These are phyloP conservation scores for Linaria vulgaris DNA, from an alignment of 257 asterid species.

Conservation along the genomic window DNA sequence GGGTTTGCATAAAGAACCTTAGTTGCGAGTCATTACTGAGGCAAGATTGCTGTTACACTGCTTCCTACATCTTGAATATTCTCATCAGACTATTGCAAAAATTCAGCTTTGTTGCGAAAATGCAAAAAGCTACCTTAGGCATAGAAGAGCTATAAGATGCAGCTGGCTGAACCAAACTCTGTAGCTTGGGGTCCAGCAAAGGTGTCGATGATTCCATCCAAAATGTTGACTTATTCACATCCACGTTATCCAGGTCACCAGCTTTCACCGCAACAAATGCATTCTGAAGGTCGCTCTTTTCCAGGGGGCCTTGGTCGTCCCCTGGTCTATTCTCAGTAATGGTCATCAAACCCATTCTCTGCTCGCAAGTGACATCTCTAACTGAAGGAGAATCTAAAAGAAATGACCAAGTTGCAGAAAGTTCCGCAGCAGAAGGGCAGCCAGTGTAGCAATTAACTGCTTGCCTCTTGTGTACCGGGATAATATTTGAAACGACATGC, in stretches of 20 bases:
- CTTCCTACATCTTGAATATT: too few species aligned
- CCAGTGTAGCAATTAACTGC: slow-evolving; percentile 48
- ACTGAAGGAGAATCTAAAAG: slow-evolving; percentile 46
- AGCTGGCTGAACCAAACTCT: slow-evolving; percentile 21
- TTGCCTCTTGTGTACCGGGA: slow-evolving; percentile 57
- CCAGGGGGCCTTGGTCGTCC: slow-evolving; percentile 21
- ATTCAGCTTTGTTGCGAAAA: not conserved
- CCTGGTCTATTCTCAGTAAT: slow-evolving; percentile 28
- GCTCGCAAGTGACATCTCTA: slow-evolving; percentile 47
- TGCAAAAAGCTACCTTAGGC: slow-evolving; percentile 31
- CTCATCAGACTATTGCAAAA: not conserved
- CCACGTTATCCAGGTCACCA: slow-evolving; percentile 28
- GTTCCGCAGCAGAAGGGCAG: slow-evolving; percentile 82
- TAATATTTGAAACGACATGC: slow-evolving; percentile 44
- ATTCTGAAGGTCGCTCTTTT: slow-evolving; percentile 23
- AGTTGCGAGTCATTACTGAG: too few species aligned
- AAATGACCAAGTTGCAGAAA: slow-evolving; percentile 73
- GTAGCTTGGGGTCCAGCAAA: slow-evolving; percentile 23
- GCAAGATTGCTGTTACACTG: too few species aligned
- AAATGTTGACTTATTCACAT: slow-evolving; percentile 32
- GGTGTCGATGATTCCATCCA: slow-evolving; percentile 29
- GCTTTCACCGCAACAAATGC: slow-evolving; percentile 22
- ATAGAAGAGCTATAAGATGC: slow-evolving; percentile 35
- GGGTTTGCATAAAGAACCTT: not conserved
- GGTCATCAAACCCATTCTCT: slow-evolving; percentile 54